phyloP scores from a whole-genome alignment of 352 stramenopile genomes.

The Globisporangium barbulae region DNA sequence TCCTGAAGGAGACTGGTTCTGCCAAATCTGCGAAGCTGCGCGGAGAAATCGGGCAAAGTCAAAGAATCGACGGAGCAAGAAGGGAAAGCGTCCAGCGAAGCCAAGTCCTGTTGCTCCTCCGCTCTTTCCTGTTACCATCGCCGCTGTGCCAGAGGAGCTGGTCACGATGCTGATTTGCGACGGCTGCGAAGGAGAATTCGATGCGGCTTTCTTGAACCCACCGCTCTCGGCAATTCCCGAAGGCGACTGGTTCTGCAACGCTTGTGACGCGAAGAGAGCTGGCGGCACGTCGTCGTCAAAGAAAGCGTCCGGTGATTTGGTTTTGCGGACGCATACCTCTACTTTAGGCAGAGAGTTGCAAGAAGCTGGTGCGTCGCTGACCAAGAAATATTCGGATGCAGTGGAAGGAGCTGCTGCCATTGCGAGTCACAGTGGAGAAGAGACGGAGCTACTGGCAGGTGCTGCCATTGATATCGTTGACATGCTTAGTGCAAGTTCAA shows the following conservation, averaged over 20 bases:
- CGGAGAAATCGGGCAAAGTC: not conserved
- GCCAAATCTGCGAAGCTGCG: conserved; percentile 5
- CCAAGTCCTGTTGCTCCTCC: not conserved
- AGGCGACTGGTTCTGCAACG: conserved; percentile 45
- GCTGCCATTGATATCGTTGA: not conserved
- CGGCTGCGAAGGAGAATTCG: conserved; percentile 63
- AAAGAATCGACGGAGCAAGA: conserved; percentile 6
- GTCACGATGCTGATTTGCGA: conserved; percentile 58
- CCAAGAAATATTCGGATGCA: not conserved
- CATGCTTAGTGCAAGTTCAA: not conserved
- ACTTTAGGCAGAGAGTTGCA: not conserved
- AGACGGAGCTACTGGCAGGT: not conserved
- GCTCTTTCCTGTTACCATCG: too few relatives aligned
- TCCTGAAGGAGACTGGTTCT: conserved; percentile 49
- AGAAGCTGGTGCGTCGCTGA: not conserved
- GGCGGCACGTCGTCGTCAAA: not conserved
- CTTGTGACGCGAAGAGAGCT: conserved; percentile 1
- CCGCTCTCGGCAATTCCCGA: conserved; percentile 38
- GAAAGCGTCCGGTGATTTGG: too few relatives aligned
- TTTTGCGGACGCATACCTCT: not conserved
- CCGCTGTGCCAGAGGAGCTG: conserved; percentile 12
- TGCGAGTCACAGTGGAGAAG: not conserved
- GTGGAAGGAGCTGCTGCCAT: not conserved
- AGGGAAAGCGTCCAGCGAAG: conserved; percentile 1
- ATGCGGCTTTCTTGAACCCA: conserved; percentile 41